Base-by-base conservation (phyloP, 2,329 filamentous ascomycete genomes). In the Sordariomycetes sp. region DNA sequence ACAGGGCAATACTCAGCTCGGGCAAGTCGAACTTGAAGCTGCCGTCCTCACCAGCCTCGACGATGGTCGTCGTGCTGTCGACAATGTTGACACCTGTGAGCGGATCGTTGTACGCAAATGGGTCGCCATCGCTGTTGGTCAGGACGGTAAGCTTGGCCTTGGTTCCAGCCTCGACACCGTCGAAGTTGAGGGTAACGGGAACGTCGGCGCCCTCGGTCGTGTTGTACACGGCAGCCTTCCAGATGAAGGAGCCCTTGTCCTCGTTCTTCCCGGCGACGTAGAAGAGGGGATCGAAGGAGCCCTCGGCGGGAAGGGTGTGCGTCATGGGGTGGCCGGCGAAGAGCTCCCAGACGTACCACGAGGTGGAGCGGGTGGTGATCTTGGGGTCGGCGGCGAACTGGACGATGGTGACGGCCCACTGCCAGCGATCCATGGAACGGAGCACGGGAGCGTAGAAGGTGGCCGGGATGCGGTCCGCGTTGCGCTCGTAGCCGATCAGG, bases 401-500 rank as follows among this genome's bases (percentile, higher is more conserved):
- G 4, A 70, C 46, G 30, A 68, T 58, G n/a, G 65, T 69, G n/a
- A 68, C 59, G 6, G 62, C 49, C 67, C 67, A 71, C 35, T 68
- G 59, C 62, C 64, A 70, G 17, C 58, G 49, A 48, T 71, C 64
- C 46, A 70, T 54, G 46, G 64, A 68, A 37, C 64, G 57, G n/a
- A 70, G 50, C 4, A 66, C 58, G 2, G 66, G 66, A 0, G 66
- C 64, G 56, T 72, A 74, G 34, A 65, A 59, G 1, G 68, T 64
- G 6, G 70, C 71, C 3, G 66, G 64, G 29, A 79, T 64, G 15
- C 67, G 64, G 43, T 79, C 72, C 4, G 66, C 63, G 53, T 82
- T 82, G 36, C 78, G 65, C 61, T 83, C 79, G 20, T 73, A 72
- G 14, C 76, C 72, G 40, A 82, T 64, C 12, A 82, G 59, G 36